A percentile compares a stretch with the other conserved stretches of the same genome.
phyloP scores from a whole-genome alignment of 2,329 filamentous ascomycete species.

The Microdochium trichocladiopsis region DNA sequence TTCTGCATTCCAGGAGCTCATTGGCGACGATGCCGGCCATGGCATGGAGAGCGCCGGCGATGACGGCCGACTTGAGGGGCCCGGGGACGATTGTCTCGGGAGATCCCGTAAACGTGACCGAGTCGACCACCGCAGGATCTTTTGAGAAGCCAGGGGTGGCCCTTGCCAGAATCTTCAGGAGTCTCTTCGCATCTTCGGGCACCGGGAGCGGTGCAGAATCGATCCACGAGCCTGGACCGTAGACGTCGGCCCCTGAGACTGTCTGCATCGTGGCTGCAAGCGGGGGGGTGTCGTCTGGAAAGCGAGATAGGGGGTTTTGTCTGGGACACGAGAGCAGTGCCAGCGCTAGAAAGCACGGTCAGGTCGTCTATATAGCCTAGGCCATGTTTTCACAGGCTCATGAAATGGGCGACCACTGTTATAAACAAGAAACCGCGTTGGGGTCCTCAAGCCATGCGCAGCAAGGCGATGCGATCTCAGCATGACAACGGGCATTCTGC shows the following conservation, averaged over 20 bases:
- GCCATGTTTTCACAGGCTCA: no score
- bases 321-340: no score
- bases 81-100: conserved; percentile 23
- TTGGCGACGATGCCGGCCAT: conserved; percentile 20
- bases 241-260: conserved; percentile 9
- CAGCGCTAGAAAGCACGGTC: no score
- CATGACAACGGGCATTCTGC: no score
- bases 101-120: conserved; percentile 21
- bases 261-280: neutral
- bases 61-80: conserved; percentile 23
- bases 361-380: no score
- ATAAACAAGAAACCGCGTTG: no score
- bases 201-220: conserved; percentile 18
- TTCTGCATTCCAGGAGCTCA: conserved; percentile 7
- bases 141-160: conserved; percentile 25
- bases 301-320: no score
- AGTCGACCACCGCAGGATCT: conserved; percentile 15
- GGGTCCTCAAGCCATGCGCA: no score
- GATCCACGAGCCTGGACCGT: conserved; percentile 22
- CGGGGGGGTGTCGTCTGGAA: neutral
- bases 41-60: conserved; percentile 23
- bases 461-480: no score
- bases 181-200: conserved; percentile 19
- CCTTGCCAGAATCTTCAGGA: conserved; percentile 20
- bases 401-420: no score